Base-by-base conservation (phyloP, 805 yeast genomes). In the Metschnikowia proteae region DNA sequence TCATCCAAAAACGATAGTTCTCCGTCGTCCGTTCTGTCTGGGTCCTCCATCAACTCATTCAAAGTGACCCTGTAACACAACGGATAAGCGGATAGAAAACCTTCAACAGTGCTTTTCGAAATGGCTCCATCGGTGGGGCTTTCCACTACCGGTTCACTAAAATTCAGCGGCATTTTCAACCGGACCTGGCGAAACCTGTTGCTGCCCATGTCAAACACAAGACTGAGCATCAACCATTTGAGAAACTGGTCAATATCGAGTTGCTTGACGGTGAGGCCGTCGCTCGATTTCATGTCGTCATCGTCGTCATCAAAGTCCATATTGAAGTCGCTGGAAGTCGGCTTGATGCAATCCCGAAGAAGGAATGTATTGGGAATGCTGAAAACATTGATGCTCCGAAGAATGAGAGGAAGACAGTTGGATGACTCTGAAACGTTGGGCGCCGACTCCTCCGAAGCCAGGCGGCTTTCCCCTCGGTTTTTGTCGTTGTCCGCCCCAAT, bases 401-500 rank as follows among this genome's bases (percentile, higher is more conserved):
- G 63, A 8, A 86, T 71, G 64, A 86, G 80, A 1, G 90, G 91
- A 31, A 86, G 63, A 65, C 83, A 83, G 54, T 83, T 85, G 5
- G 87, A 67, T 0, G 76, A 65, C 45, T 72, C 75, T 2, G 67
- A 54, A n/a, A 43, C 22, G 29, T 40, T 40, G 5, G 43, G 43
- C 7, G 23, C 43, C 4, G 36, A 6, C 9, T 23, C 43, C 11
- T 40, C 32, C 25, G 13, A 23, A 4, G 25, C 23, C 17, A 27
- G 9, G 3, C 17, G 41, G n/a, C 41, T 38, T 5, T 27, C 30
- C 11, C 7, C 22, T 10, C 28, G 28, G 5, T n/a, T n/a, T 17
- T 38, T 38, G 23, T 27, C 32, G 17, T 3, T 28, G 26, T 38
- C 32, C 11, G 41, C 36, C 6, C 29, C 29, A 7, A 8, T 11